These are phyloP conservation scores for Trichoderma simmonsii DNA, from an alignment of 2,329 filamentous ascomycete species.

Conservation along the genomic window DNA sequence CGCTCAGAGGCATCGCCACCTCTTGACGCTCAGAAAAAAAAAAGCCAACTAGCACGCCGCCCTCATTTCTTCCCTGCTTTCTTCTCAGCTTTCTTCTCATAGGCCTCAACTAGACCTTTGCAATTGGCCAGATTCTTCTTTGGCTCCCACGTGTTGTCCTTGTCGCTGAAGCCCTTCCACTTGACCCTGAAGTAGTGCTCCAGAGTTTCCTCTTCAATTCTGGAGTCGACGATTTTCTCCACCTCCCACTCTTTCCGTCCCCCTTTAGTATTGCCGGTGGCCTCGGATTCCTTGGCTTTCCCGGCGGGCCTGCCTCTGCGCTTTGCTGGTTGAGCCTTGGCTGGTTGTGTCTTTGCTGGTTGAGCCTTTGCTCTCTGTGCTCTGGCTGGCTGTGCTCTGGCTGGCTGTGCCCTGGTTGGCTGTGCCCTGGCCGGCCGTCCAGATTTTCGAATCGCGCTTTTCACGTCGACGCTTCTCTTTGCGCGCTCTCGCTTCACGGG, in stretches of 20 bases:
- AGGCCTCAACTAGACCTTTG: conserved; percentile 34
- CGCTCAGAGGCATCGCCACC: background rate
- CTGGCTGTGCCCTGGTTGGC: background rate
- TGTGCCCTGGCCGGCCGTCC: background rate
- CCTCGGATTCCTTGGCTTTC: background rate
- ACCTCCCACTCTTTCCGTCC: conserved; percentile 41
- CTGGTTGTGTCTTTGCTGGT: background rate
- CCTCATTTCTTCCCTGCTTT: background rate
- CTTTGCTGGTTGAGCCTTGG: background rate
- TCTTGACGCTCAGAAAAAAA: background rate
- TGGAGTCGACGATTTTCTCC: conserved; percentile 44
- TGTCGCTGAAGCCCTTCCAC: conserved; percentile 47
- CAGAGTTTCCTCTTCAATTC: conserved; percentile 37
- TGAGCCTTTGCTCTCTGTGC: background rate
- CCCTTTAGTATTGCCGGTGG: conserved; percentile 16
- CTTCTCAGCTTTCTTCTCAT: conserved; percentile 34
- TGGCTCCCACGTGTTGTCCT: conserved; percentile 54
- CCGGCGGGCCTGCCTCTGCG: background rate
- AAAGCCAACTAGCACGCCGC: background rate
- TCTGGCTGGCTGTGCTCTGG: background rate
- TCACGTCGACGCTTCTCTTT: background rate
- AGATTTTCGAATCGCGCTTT: background rate
- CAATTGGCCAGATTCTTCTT: conserved; percentile 43
- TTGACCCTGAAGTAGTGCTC: conserved; percentile 48
- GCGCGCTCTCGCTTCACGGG: background rate